A percentile compares a stretch with the other conserved stretches of the same genome.
These are phyloP conservation scores for Penicillium nordicum DNA, from an alignment of 2,329 filamentous ascomycete genomes.

Conservation along the genomic window DNA sequence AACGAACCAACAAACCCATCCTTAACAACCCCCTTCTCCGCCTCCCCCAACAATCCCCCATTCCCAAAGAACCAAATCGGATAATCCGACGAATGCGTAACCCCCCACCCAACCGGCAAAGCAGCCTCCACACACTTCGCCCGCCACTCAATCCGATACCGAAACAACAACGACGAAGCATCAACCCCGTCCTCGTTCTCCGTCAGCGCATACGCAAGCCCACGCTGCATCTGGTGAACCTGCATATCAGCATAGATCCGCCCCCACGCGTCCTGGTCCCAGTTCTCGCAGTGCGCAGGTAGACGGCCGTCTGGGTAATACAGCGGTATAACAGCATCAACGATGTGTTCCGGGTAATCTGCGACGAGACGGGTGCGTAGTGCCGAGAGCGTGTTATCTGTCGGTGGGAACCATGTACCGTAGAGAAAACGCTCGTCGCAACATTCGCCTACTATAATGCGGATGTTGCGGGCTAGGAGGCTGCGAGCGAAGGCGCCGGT, in stretches of 20 bases:
- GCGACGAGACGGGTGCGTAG: conserved; percentile 49
- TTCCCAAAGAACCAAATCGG: conserved; percentile 57
- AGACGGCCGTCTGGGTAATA: conserved; percentile 45
- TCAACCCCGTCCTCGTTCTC: conserved; percentile 39
- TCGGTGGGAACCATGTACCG: conserved; percentile 49
- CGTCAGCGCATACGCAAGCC: conserved; percentile 47
- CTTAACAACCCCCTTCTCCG: conserved; percentile 45
- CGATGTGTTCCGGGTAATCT: conserved; percentile 50
- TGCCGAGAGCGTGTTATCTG: conserved; percentile 37
- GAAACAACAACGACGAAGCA: conserved; percentile 41
- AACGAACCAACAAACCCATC: conserved; percentile 30
- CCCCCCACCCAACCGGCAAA: conserved; percentile 48
- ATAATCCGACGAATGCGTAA: conserved; percentile 54
- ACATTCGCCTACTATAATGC: conserved; percentile 55
- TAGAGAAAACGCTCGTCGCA: conserved; percentile 54
- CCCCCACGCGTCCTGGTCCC: conserved; percentile 51
- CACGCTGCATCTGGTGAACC: conserved; percentile 53
- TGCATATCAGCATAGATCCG: conserved; percentile 56
- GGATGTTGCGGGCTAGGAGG: conserved; percentile 46
- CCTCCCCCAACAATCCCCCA: conserved; percentile 38
- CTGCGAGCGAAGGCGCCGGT: conserved; percentile 47
- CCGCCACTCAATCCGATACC: conserved; percentile 56
- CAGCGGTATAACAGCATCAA: conserved; percentile 43
- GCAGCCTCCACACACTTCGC: conserved; percentile 45
- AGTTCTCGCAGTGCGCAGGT: conserved; percentile 42